Conservation (phyloP, 2,329 filamentous ascomycete genomes). For the Colletotrichum coccodes region DNA sequence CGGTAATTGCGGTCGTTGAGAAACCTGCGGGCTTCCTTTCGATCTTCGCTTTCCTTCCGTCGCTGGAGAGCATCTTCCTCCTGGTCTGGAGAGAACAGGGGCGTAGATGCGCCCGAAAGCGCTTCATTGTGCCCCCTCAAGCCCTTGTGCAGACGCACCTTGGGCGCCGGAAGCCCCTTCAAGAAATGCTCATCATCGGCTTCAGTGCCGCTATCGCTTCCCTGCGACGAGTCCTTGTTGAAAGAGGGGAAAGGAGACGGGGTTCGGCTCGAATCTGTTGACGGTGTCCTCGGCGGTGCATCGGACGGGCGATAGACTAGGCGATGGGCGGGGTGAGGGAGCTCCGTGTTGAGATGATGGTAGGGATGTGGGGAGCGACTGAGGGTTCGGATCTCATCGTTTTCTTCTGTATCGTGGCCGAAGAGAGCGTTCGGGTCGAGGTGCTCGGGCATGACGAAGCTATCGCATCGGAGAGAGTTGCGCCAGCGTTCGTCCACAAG, state of each 20-base stretch:
- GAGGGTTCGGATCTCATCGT: constrained; percentile 56
- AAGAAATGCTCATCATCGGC: constrained; percentile 94
- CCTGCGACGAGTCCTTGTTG: constrained; percentile 65
- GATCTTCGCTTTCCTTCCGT: constrained; percentile 16
- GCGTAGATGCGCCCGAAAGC: constrained; percentile 65
- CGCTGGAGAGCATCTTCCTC: constrained; percentile 46
- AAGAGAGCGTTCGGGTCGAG: constrained; percentile 47
- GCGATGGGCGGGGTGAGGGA: constrained; percentile 61
- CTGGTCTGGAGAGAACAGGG: constrained; percentile 59
- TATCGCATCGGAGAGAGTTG: constrained; percentile 34
- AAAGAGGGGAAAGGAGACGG: constrained; percentile 42
- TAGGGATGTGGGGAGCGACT: constrained; percentile 77
- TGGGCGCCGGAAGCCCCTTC: constrained; percentile 85
- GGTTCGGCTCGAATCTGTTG: constrained; percentile 36
- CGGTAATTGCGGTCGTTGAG: constrained; percentile 44
- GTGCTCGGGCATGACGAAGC: constrained; percentile 58
- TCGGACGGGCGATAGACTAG: constrained; percentile 35
- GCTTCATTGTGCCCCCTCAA: constrained; percentile 70
- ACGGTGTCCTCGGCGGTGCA: constrained; percentile 23
- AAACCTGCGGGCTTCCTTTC: constrained; percentile 8
- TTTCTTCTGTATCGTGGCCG: constrained; percentile 46
- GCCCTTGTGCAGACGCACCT: constrained; percentile 79
- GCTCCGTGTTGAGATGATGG: constrained; percentile 66
- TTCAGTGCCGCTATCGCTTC: constrained; percentile 92
- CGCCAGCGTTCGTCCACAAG: constrained; percentile 18